Conservation (phyloP, 148 eudicot species). For the Spergularia marina region DNA sequence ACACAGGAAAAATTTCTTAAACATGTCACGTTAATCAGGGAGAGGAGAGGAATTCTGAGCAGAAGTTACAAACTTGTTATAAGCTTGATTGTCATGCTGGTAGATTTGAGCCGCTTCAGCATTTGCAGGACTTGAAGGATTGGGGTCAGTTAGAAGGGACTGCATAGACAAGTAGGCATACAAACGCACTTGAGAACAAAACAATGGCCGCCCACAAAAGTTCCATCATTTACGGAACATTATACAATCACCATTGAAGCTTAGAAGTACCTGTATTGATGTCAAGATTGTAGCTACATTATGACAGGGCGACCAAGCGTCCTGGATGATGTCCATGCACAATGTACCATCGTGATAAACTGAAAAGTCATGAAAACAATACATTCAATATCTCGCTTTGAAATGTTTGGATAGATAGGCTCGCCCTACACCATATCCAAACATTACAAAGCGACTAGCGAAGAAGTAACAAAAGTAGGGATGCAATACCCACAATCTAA, state of each 20-base stretch:
- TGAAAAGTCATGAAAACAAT: slow-evolving; percentile 5
- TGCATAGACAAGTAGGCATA: slow-evolving; percentile 20
- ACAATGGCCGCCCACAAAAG: background rate
- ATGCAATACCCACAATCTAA: no score
- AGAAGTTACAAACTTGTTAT: slow-evolving; percentile 35
- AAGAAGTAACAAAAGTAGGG: no score
- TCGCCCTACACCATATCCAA: no score
- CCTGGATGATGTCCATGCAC: slow-evolving; percentile 42
- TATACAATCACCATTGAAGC: background rate
- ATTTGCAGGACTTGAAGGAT: slow-evolving; percentile 42
- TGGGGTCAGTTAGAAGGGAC: slow-evolving; percentile 40
- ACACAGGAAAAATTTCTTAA: background rate
- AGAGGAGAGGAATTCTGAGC: background rate
- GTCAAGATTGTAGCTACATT: slow-evolving; percentile 40
- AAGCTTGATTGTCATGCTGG: slow-evolving; percentile 36
- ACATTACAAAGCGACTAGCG: no score
- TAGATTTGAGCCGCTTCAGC: slow-evolving; percentile 40
- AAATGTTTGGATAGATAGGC: no score
- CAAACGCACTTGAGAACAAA: background rate
- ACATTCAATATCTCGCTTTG: no score
- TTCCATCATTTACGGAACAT: background rate
- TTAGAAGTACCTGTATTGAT: slow-evolving; percentile 33
- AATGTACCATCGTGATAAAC: slow-evolving; percentile 38
- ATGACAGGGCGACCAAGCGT: slow-evolving; percentile 43
- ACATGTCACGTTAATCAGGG: background rate